Conservation (phyloP, 768 basidiomycete species). For the Trametopsis cervina region DNA sequence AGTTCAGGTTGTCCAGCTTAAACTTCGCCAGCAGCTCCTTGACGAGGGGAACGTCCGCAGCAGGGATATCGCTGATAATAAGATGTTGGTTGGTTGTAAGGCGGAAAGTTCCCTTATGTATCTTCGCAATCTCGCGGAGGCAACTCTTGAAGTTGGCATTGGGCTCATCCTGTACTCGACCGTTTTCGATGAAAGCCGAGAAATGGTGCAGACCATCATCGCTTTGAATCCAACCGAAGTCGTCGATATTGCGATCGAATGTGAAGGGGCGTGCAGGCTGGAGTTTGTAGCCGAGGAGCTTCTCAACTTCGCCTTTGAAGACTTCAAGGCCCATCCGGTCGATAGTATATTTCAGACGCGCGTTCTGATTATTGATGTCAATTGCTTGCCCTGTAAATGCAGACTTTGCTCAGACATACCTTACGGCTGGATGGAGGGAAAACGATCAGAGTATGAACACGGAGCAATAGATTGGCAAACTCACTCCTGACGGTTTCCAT, state of each 20-base stretch:
- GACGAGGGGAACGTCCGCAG: conserved; percentile 68
- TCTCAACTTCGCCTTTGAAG: conserved; percentile 89
- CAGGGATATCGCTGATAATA: conserved; percentile 74
- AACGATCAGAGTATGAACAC: conserved; percentile 3
- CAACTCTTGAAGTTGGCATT: conserved; percentile 89
- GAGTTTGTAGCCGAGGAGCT: conserved; percentile 74
- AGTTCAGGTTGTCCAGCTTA: conserved; percentile 82
- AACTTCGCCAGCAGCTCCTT: conserved; percentile 76
- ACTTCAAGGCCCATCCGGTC: conserved; percentile 87
- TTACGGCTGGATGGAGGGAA: conserved; percentile 28
- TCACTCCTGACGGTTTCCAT: conserved; percentile 92
- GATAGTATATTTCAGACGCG: conserved; percentile 93
- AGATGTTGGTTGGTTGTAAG: conserved; percentile 95
- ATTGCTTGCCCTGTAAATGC: no score
- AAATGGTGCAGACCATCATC: conserved; percentile 88
- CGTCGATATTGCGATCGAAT: conserved; percentile 88
- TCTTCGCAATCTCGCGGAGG: conserved; percentile 84
- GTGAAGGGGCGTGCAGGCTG: conserved; percentile 66
- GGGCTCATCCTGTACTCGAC: conserved; percentile 92
- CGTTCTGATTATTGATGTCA: conserved; percentile 46
- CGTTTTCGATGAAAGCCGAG: conserved; percentile 94
- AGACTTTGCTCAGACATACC: conserved; percentile 14
- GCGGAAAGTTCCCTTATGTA: conserved; percentile 92
- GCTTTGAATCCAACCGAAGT: conserved; percentile 90
- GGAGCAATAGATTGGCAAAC: conserved; percentile 23